Evolutionary conservation across 1,284 basidiomycete species (phyloP).

Genomic region (Peniophora sp.): DNA sequence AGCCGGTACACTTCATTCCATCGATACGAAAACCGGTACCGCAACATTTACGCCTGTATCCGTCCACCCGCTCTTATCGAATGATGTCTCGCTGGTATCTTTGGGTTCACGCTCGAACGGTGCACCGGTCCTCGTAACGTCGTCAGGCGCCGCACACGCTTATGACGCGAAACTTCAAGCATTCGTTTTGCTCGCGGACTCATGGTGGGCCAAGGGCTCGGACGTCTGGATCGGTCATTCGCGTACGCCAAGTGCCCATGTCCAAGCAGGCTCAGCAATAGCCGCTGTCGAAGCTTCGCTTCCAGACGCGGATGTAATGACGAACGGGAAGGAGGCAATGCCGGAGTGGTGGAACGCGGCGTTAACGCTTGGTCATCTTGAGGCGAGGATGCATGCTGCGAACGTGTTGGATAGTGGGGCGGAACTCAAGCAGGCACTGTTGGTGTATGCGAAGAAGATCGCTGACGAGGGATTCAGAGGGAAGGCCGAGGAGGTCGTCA

Average conservation of each 20-base stretch:
- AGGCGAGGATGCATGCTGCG: conserved; percentile 70
- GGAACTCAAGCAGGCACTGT: conserved; percentile 74
- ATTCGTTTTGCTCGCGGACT: conserved; percentile 71
- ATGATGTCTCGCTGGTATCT: conserved; percentile 36
- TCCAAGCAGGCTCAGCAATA: neutral
- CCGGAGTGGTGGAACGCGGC: conserved; percentile 76
- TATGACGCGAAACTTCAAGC: conserved; percentile 61
- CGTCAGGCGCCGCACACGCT: conserved; percentile 66
- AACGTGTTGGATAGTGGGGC: conserved; percentile 67
- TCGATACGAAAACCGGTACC: conserved; percentile 64
- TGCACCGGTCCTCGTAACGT: conserved; percentile 65
- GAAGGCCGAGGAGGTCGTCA: conserved; percentile 83
- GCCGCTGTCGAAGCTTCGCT: neutral
- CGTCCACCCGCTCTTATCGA: conserved; percentile 48
- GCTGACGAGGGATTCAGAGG: conserved; percentile 80
- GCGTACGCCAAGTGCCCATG: conserved; percentile 16
- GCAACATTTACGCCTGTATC: conserved; percentile 61
- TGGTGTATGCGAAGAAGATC: conserved; percentile 74
- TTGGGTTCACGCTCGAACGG: conserved; percentile 72
- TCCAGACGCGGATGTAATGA: neutral
- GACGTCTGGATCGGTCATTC: conserved; percentile 70
- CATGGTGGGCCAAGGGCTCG: conserved; percentile 77
- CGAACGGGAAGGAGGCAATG: conserved; percentile 23
- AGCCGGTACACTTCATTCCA: conserved; percentile 63
- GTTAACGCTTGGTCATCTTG: conserved; percentile 77